Evolutionary conservation across 192 early-diverging fungal species (phyloP), one percentile per base, ranked within the genome.

Genomic region (Linnemannia schmuckeri): DNA sequence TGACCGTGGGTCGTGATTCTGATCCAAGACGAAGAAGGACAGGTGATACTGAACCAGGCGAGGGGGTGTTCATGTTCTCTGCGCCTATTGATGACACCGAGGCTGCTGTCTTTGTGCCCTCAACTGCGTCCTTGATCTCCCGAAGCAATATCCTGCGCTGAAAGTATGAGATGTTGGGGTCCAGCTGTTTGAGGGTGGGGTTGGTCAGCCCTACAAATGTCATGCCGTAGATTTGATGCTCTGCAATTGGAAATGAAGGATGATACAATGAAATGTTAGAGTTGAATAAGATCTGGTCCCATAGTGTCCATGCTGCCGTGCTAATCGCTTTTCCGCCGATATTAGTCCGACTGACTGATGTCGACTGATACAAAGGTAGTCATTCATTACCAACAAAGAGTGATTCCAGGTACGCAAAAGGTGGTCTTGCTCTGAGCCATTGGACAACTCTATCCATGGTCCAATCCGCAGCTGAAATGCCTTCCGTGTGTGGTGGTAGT

Each of bases 81-180:
- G 79, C 46, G 33, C 84, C 85, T 40, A 81, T 66, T 63, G 80
- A 74, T 2, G 85, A 87, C 3, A 81, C 75, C 2, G 79, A 78
- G 15, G 85, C 41, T 2, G 85, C 76, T 0, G 79, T 87, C 63
- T 35, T 87, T 24, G 85, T 87, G 22, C 76, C 85, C 33, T 87
- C 79, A 17, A 87, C 85, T 24, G 80, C 63, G 37, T 87, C 85
- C 73, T 78, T 87, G 76, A 87, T 87, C 66, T 87, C 85, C 47
- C 75, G 30, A 17, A 87, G 33, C 38, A 87, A 46, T 75, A 75
- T 81, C 44, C 85, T 70, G 18, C 85, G 85, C 37, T 87, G 85
- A 72, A 78, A 87, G 38, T 87, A 87, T 13, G 85, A 76, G 66
- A 71, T 80, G 72, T 78, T 87, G 4, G 76, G 78, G 41, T 87